phyloP scores from a whole-genome alignment of 345 rosid genomes.

The Arabis hirsuta region DNA sequence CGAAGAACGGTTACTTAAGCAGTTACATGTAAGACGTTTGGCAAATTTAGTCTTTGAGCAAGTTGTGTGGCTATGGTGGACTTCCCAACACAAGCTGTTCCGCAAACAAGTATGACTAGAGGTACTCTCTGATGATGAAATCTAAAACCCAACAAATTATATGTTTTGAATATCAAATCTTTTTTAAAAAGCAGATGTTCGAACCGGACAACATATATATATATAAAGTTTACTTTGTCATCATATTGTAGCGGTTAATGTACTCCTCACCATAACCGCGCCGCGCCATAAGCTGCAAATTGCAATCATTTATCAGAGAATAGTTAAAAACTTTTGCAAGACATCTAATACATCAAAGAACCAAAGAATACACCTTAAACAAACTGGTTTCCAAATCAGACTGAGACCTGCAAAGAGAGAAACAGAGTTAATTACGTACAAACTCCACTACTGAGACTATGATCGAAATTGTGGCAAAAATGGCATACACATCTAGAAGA shows the following conservation, averaged over 20 bases:
- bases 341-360: conserved; percentile 2
- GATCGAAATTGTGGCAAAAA: conserved; percentile 15
- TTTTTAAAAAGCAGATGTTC: neutral
- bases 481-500: conserved; percentile 92
- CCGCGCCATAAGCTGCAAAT: conserved; percentile 85
- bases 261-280: conserved; percentile 91
- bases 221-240: conserved; percentile 66
- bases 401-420: conserved; percentile 70
- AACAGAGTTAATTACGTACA: neutral
- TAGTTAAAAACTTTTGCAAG: neutral
- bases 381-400: conserved; percentile 89
- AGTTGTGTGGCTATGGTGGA: conserved; percentile 98
- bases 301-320: conserved; percentile 32
- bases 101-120: conserved; percentile 95
- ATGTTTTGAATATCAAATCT: neutral
- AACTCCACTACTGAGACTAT: neutral
- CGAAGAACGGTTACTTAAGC: conserved; percentile 2
- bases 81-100: conserved; percentile 98
- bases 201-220: neutral
- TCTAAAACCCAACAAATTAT: conserved; percentile 43
- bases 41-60: conserved; percentile 96
- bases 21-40: conserved; percentile 90
- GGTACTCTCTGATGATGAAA: conserved; percentile 99
- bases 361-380: conserved; percentile 62
- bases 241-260: conserved; percentile 91